These are phyloP conservation scores for Cordyceps tenuipes DNA, from an alignment of 2,329 filamentous ascomycete species.

Conservation along the genomic window DNA sequence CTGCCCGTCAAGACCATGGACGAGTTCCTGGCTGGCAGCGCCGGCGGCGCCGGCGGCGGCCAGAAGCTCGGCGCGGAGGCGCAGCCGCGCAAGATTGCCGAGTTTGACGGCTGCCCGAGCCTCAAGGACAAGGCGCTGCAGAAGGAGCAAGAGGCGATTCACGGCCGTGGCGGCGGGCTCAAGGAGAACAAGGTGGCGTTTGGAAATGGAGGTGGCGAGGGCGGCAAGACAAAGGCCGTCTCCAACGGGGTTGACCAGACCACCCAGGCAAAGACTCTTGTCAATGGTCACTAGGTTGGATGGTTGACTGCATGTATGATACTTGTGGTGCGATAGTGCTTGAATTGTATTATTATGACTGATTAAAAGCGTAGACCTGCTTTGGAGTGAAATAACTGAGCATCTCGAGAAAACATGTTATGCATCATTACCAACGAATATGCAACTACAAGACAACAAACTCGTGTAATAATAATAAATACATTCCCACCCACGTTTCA, in stretches of 20 bases:
- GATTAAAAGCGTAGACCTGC: no score
- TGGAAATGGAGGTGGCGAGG: neutral
- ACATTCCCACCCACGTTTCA: no score
- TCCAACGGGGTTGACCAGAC: neutral
- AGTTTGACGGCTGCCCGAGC: slow-evolving; percentile 54
- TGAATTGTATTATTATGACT: neutral
- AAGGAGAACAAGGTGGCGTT: neutral
- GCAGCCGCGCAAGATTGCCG: slow-evolving; percentile 44
- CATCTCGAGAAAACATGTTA: no score
- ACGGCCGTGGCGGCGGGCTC: neutral
- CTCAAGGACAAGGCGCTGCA: slow-evolving; percentile 9
- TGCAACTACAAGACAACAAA: no score
- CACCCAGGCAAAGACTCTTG: neutral
- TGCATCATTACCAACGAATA: no score
- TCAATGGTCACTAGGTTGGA: neutral
- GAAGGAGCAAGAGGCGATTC: slow-evolving; percentile 2
- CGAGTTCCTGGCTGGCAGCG: slow-evolving; percentile 42
- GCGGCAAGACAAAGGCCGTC: neutral
- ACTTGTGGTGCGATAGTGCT: neutral
- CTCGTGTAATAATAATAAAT: no score
- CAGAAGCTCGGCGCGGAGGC: slow-evolving; percentile 44
- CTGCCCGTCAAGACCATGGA: slow-evolving; percentile 56
- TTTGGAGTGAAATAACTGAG: no score
- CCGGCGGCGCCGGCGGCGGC: no score
- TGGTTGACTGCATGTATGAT: neutral